These are phyloP conservation scores for Penicillium sp. DNA, from an alignment of 2,329 filamentous ascomycete genomes.

Conservation along the genomic window DNA sequence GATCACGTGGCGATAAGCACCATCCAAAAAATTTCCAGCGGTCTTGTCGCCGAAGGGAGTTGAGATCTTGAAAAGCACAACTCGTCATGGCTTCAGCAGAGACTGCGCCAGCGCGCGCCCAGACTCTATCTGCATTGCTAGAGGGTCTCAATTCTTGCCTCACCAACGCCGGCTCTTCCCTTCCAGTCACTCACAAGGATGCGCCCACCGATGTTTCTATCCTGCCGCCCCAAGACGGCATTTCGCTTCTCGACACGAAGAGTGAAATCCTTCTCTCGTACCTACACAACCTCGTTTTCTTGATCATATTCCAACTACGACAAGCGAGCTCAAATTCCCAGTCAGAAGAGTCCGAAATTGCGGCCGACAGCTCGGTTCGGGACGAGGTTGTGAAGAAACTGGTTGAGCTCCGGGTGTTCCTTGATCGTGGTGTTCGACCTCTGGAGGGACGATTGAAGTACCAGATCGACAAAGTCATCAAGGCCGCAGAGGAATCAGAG, in stretches of 20 bases:
- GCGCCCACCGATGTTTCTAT: conserved; percentile 65
- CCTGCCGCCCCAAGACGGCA: conserved; percentile 77
- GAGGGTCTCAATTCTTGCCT: conserved; percentile 40
- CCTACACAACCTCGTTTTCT: conserved; percentile 87
- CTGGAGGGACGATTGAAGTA: conserved; percentile 90
- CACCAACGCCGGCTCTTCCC: conserved; percentile 36
- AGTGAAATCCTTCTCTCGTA: conserved; percentile 97
- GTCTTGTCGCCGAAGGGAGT: background rate
- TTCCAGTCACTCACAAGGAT: conserved; percentile 36
- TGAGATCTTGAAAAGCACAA: background rate
- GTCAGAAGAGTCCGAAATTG: conserved; percentile 36
- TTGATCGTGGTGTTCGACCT: conserved; percentile 89
- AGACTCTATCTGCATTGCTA: conserved; percentile 34
- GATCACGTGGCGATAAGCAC: conserved; percentile 14
- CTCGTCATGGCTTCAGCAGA: conserved; percentile 30
- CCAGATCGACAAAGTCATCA: conserved; percentile 92
- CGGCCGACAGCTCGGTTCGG: conserved; percentile 50
- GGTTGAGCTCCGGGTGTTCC: conserved; percentile 85
- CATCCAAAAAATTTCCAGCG: conserved; percentile 9
- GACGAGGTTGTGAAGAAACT: conserved; percentile 79
- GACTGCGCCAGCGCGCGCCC: conserved; percentile 25
- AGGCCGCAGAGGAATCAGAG: conserved; percentile 67
- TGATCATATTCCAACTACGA: conserved; percentile 79
- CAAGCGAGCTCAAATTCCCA: conserved; percentile 44
- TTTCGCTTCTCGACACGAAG: conserved; percentile 92